These are phyloP conservation scores for Fusarium algeriense DNA, from an alignment of 2,329 filamentous ascomycete genomes.

Conservation along the genomic window DNA sequence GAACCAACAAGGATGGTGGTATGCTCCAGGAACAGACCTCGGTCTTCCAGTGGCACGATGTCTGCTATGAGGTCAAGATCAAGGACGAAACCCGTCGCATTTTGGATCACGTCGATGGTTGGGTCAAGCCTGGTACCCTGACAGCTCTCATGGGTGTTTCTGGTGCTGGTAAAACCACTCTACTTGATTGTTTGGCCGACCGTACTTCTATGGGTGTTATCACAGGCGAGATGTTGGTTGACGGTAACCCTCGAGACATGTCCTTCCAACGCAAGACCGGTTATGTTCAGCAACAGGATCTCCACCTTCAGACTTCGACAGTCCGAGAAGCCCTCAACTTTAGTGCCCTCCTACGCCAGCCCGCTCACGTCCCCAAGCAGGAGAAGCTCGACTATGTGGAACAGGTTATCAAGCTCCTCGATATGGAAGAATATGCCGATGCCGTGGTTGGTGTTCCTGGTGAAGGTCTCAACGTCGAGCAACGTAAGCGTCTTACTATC, in stretches of 20 bases:
- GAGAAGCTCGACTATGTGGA: constrained; percentile 92
- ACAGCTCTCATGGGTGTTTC: constrained; percentile 93
- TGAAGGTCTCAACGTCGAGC: constrained; percentile 82
- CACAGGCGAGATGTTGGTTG: constrained; percentile 81
- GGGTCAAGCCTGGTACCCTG: constrained; percentile 91
- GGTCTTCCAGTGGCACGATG: constrained; percentile 87
- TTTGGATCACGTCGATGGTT: constrained; percentile 88
- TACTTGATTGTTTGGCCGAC: constrained; percentile 87
- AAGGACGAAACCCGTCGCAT: constrained; percentile 81
- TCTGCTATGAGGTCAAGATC: constrained; percentile 83
- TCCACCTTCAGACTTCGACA: constrained; percentile 85
- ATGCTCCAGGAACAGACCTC: constrained; percentile 71
- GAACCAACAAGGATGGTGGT: constrained; percentile 56
- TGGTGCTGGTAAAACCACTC: constrained; percentile 93
- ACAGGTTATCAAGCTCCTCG: constrained; percentile 89
- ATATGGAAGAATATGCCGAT: constrained; percentile 91
- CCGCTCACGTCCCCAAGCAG: constrained; percentile 74
- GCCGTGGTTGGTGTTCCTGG: constrained; percentile 91
- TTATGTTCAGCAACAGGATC: constrained; percentile 93
- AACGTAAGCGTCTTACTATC: constrained; percentile 85
- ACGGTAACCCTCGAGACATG: constrained; percentile 75
- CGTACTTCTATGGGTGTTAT: constrained; percentile 92
- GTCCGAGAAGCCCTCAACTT: constrained; percentile 91
- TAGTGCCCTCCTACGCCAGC: constrained; percentile 86
- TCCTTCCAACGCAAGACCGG: constrained; percentile 94